Base-by-base conservation (phyloP, 352 stramenopile species). In the Phytophthora aleatoria region DNA sequence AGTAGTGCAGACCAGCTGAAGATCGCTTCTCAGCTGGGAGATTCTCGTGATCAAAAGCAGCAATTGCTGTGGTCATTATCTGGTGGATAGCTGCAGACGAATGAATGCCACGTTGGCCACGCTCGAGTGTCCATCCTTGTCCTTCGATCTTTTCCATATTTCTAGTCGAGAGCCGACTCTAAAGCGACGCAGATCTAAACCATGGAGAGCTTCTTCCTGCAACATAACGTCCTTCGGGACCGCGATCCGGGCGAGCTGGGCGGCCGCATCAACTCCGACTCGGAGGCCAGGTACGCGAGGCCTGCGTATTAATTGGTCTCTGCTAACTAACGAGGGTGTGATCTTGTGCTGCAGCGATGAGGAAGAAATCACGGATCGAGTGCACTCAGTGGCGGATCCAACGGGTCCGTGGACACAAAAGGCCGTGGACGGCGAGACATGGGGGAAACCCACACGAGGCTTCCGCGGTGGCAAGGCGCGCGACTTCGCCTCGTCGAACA, bases 161-260 rank as follows among this genome's bases (percentile, higher is more conserved):
- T 68, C 16, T 50, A 49, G 31, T 50, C 8, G n/a, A 57, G 35
- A 55, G 41, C 43, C 30, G 8, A 47, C 41, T 6, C 12, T 28
- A 63, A 68, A 63, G 45, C 39, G 57, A 62, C 50, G 39, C 48
- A 36, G 24, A 67, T 39, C 5, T 49, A 3, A 35, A n/a, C 41
- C 10, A 95, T 93, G 84, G 86, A 95, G 61, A 77, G 73, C 63
- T 95, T 95, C 70, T 93, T 93, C 67, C 57, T 89, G 27, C 76
- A 91, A 60, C 84, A 95, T 62, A 79, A 76, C 61, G 81, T 91
- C 56, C 66, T 85, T 65, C 77, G 80, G n/a, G 81, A 95, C 65
- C 81, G 84, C 53, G 84, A 95, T 35, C 24, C 67, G 6, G 86
- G 93, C 47, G 84, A 95, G 58, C 51, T 95, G 12, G 55, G 67